Conservation (phyloP, 176 grass and related monocot genomes). For the Oryza rufipogon region DNA sequence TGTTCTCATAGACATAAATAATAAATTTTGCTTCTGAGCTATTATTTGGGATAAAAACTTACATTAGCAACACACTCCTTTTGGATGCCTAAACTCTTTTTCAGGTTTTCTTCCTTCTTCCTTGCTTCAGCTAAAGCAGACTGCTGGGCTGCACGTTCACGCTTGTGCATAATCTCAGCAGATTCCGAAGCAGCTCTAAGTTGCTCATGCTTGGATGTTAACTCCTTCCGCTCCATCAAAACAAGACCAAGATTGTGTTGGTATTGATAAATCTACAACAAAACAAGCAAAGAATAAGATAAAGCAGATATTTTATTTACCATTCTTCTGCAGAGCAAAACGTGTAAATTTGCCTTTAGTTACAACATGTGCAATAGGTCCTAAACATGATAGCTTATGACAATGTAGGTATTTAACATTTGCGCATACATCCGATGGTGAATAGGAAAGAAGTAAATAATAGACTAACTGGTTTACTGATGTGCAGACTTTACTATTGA, state of each 20-base stretch:
- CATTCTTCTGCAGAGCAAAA: not conserved
- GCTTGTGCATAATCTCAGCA: constrained; percentile 66
- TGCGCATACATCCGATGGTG: not conserved
- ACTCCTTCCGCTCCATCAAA: constrained; percentile 75
- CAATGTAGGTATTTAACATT: not conserved
- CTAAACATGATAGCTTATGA: not conserved
- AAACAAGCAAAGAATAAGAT: constrained; percentile 3
- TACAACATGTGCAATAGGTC: not conserved
- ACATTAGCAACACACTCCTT: constrained; percentile 83
- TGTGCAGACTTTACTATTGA: not conserved
- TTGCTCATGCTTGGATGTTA: constrained; percentile 69
- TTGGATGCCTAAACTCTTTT: constrained; percentile 75
- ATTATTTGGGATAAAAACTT: constrained; percentile 37
- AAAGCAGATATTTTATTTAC: not conserved
- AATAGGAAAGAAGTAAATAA: constrained; percentile 18
- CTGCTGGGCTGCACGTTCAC: constrained; percentile 59
- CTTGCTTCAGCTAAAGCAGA: constrained; percentile 72
- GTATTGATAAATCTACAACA: constrained; percentile 76
- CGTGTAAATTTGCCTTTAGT: not conserved
- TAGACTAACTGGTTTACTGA: not conserved
- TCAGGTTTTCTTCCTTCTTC: constrained; percentile 69
- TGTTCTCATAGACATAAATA: not conserved
- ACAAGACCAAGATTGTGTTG: constrained; percentile 89
- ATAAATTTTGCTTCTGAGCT: not conserved
- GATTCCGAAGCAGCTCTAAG: constrained; percentile 63